Base-by-base conservation (phyloP, 1,284 basidiomycete species). In the Ustilago bromivora region DNA sequence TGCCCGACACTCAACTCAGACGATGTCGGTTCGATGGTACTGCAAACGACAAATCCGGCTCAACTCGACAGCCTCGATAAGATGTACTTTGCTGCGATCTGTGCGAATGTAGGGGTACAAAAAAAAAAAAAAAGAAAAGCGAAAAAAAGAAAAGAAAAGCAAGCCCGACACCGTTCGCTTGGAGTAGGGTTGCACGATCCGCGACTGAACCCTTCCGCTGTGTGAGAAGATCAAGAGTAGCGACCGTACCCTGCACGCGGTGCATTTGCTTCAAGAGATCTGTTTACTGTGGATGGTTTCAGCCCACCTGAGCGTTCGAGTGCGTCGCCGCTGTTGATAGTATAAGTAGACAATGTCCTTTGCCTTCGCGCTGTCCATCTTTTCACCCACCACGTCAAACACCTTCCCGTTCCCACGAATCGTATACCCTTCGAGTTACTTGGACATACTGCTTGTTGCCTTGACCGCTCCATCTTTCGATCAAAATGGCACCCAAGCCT, bases 401-500 rank as follows among this genome's bases (percentile, higher is more conserved):
- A 54, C 31, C 7, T 9, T 28, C n/a, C 43, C n/a, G 43, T 46
- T 15, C n/a, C 43, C 10, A 23, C 43, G 43, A 46, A 46, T 15
- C 15, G 43, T 17, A 46, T 19, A 7, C 6, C 43, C 19, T 8
- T 46, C 43, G 43, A 46, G 43, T 19, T 46, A 46, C n/a, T 9
- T 15, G 23, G 28, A 53, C 40, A 58, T 34, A 31, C 36, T 47
- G n/a, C 36, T 47, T 15, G 43, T 11, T 13, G 8, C 28, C 12
- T 32, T 31, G 19, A 23, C 36, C 15, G 28, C 34, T 59, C 46
- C 46, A 9, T 35, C 41, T 23, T 9, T 51, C 35, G 13, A 31
- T 51, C 56, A 56, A 56, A n/a, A 75, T 75, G 72, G 57, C 72
- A 35, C 72, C 72, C 54, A 77, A 77, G 65, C 71, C 75, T 54